These are phyloP conservation scores for Mycotypha africana DNA, from an alignment of 371 early-diverging fungal genomes.

Conservation along the genomic window DNA sequence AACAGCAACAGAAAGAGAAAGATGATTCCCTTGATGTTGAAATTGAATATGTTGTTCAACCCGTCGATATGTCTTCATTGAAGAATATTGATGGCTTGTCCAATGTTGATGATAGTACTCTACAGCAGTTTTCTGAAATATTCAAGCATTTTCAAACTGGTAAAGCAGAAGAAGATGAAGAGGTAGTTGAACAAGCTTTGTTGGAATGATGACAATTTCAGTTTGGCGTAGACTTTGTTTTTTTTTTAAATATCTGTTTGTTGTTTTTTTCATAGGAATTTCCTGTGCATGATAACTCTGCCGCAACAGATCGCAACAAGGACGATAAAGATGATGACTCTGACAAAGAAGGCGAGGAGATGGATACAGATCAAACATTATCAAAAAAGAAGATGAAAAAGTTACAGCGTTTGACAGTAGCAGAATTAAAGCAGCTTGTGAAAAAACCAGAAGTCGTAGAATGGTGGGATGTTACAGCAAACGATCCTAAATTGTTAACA, in stretches of 20 bases:
- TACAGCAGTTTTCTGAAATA: conserved; percentile 37
- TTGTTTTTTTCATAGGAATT: conserved; percentile 16
- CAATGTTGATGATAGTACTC: conserved; percentile 26
- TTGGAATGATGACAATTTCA: too few species aligned
- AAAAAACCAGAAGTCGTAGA: conserved; percentile 93
- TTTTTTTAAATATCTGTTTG: not conserved
- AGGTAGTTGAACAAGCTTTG: conserved; percentile 22
- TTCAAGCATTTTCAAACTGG: conserved; percentile 39
- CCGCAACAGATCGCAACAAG: conserved; percentile 38
- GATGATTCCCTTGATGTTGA: conserved; percentile 32
- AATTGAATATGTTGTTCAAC: conserved; percentile 43
- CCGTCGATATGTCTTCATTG: conserved; percentile 27
- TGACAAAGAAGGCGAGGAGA: conserved; percentile 16
- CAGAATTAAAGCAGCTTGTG: conserved; percentile 89
- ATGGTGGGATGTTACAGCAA: conserved; percentile 83
- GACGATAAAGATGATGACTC: conserved; percentile 14
- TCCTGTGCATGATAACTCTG: conserved; percentile 40
- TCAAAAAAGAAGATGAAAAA: conserved; percentile 41
- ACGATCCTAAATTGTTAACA: conserved; percentile 88
- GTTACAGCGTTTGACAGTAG: conserved; percentile 59
- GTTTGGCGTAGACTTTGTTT: not conserved
- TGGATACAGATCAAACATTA: conserved; percentile 45
- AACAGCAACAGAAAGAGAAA: conserved; percentile 6
- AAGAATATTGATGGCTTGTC: conserved; percentile 29
- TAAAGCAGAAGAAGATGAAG: conserved; percentile 25